Evolutionary conservation across 805 yeast genomes (phyloP).

Genomic region (Nadsonia fulvescens): DNA sequence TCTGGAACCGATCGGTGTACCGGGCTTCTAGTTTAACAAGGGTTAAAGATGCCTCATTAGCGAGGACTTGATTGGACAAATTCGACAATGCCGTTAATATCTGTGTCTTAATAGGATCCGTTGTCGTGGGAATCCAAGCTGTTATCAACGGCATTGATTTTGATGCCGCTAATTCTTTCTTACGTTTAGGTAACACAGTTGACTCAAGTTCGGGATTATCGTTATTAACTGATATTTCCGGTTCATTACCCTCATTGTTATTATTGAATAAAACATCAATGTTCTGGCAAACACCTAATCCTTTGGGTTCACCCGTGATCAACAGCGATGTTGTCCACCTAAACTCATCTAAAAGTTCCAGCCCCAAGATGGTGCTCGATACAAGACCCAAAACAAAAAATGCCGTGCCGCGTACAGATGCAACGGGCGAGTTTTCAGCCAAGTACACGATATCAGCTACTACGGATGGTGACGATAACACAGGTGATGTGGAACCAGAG

Average conservation of each 20-base stretch:
- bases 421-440: constrained; percentile 27
- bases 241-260: not conserved
- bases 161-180: too few species aligned
- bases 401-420: constrained; percentile 59
- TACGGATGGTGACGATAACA: too few species aligned
- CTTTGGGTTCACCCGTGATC: constrained; percentile 22
- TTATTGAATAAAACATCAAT: constrained; percentile 10
- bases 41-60: constrained; percentile 38
- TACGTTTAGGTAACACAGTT: constrained; percentile 1
- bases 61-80: constrained; percentile 35
- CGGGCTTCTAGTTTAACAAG: constrained; percentile 34
- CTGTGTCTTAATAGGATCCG: constrained; percentile 10
- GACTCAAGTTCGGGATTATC: not conserved
- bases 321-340: constrained; percentile 48
- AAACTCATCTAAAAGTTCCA: constrained; percentile 66
- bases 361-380: constrained; percentile 57
- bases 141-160: too few species aligned
- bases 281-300: constrained; percentile 24
- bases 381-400: constrained; percentile 63
- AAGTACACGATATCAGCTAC: constrained; percentile 36
- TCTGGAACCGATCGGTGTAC: constrained; percentile 35
- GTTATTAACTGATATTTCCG: too few species aligned
- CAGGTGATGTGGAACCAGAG: too few species aligned
- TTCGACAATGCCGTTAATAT: constrained; percentile 25
- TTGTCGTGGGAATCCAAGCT: constrained; percentile 1